These are phyloP conservation scores for Pseudohalonectria lignicola DNA, from an alignment of 2,329 filamentous ascomycete genomes.

Conservation along the genomic window DNA sequence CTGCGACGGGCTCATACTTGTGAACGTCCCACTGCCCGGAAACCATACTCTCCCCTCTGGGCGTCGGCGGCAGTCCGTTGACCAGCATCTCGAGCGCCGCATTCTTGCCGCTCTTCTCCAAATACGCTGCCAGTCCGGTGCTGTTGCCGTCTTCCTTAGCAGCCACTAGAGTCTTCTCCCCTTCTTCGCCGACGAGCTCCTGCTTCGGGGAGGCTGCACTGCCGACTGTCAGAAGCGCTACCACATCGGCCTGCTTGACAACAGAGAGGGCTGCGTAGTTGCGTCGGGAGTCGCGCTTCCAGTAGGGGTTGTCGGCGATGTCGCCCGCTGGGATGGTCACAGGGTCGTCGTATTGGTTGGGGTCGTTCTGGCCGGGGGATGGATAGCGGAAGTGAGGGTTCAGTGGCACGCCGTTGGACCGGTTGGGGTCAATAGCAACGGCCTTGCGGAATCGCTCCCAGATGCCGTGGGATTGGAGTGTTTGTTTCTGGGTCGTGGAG, in stretches of 20 bases:
- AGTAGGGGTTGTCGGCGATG: conserved; percentile 88
- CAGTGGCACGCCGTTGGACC: conserved; percentile 83
- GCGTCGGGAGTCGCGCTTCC: conserved; percentile 84
- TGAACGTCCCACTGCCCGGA: conserved; percentile 52
- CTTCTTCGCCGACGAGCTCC: conserved; percentile 58
- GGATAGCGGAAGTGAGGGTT: conserved; percentile 91
- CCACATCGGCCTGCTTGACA: conserved; percentile 74
- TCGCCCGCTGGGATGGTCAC: conserved; percentile 77
- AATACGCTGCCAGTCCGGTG: conserved; percentile 59
- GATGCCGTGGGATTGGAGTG: conserved; percentile 76
- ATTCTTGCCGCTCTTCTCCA: conserved; percentile 44
- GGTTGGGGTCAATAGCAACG: conserved; percentile 73
- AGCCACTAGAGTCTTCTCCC: conserved; percentile 57
- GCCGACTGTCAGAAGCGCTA: conserved; percentile 74
- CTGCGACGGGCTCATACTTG: conserved; percentile 51
- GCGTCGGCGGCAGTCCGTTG: conserved; percentile 75
- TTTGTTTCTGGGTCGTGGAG: conserved; percentile 99
- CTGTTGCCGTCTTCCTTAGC: conserved; percentile 65
- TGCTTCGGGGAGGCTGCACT: conserved; percentile 72
- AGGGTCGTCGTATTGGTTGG: conserved; percentile 65
- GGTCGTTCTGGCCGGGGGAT: conserved; percentile 62
- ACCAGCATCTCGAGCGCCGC: conserved; percentile 51
- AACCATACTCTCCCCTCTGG: conserved; percentile 52
- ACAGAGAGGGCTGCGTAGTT: conserved; percentile 72
- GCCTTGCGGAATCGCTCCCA: conserved; percentile 75